Base-by-base conservation (phyloP, 495 filamentous ascomycete species). In the Lindgomyces ingoldianus region DNA sequence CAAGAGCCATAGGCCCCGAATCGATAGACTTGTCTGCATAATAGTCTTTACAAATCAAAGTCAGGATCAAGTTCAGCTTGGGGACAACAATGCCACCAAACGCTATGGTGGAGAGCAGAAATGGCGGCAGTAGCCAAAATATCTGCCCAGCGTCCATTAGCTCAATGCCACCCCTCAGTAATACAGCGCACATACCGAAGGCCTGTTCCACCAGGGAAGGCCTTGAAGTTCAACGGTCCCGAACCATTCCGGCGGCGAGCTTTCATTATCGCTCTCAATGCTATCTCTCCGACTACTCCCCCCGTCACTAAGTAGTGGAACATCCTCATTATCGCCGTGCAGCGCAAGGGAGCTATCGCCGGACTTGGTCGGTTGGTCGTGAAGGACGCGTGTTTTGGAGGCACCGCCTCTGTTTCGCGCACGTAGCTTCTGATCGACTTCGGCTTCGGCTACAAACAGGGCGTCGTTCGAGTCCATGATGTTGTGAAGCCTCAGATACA, bases 11-110 rank as follows among this genome's bases (percentile, higher is more conserved):
- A 22, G 57, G 57, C 6, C 41, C 51, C 1, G 56, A 26, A 53
- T 36, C 36, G 47, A 27, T 24, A 10, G 78, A 73, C 57, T 77
- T 80, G 46, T 96, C 87, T 22, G 84, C 75, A 58, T 90, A 84
- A 76, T 95, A 93, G 59, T 88, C 80, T 42, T 85, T 79, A 75
- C 94, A 98, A 62, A 97, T 82, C 9, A 98, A 81, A 41, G 83
- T 78, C 53, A 94, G 78, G 67, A 93, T 90, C 71, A 96, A 75
- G 70, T 95, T 90, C 39, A 95, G 76, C 73, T 84, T 91, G 9
- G 89, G 90, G 3, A 95, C 90, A 2, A 90, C 76, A 24, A 87
- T 81, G 64, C 89, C 92, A 21, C 94, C 94, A 71, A 91, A 91
- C 0, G 91, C 92, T 45, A 96, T 77, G 0, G 90, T 88, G 72